Percentiles rank a stretch among this genome's conserved stretches.
Conservation (phyloP, 2,329 filamentous ascomycete genomes). For the Fusarium sp. region DNA sequence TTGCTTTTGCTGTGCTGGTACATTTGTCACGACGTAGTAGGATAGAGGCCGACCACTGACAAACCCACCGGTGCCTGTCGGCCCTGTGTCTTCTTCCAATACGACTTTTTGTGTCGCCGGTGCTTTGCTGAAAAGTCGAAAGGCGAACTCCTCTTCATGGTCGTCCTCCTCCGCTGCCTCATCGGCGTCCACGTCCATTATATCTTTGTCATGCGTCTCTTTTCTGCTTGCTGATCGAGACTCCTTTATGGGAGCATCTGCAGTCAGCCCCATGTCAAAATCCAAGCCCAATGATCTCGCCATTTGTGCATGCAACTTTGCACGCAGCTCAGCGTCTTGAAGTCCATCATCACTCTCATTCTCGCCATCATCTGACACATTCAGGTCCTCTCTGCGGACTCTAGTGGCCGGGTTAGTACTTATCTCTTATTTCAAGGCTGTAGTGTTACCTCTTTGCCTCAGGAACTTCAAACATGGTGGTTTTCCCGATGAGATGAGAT, state of each 20-base stretch:
- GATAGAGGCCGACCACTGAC: constrained; percentile 54
- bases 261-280: constrained; percentile 8
- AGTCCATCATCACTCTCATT: constrained; percentile 48
- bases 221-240: constrained; percentile 9
- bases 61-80: constrained; percentile 52
- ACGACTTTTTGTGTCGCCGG: constrained; percentile 61
- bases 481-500: not conserved
- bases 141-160: constrained; percentile 60
- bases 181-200: constrained; percentile 4
- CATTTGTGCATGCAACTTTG: constrained; percentile 60
- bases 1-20: constrained; percentile 51
- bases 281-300: constrained; percentile 59
- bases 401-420: constrained; percentile 49
- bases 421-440: not conserved
- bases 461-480: constrained; percentile 47
- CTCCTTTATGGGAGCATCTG: not conserved
- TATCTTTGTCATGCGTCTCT: constrained; percentile 19
- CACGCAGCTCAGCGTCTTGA: constrained; percentile 55
- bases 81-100: constrained; percentile 57
- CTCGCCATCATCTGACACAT: constrained; percentile 49
- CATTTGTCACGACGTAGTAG: constrained; percentile 60
- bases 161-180: constrained; percentile 40
- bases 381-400: constrained; percentile 66
- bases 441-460: constrained; percentile 49
- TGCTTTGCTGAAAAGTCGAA: constrained; percentile 66